Base-by-base conservation (phyloP, 768 basidiomycete species). In the Stropharia rugosoannulata region DNA sequence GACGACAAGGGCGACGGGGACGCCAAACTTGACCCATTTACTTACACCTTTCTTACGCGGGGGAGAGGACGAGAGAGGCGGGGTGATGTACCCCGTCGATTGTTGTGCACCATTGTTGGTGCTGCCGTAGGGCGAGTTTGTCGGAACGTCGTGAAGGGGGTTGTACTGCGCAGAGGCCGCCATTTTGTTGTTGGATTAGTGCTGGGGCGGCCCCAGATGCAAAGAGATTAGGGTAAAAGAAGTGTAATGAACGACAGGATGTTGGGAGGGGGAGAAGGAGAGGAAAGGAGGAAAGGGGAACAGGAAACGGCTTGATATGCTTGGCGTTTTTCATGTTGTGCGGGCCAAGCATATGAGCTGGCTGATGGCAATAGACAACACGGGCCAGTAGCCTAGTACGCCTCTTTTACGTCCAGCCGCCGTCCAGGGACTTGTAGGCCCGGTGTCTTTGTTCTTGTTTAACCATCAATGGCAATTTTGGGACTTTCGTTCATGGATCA, bases 1-100 rank as follows among this genome's bases (percentile, higher is more conserved):
- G 58, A 89, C 77, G 22, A 87, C 67, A 57, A 91, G 67, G 22
- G 78, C 75, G 50, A 89, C 68, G 12, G 90, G 90, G 19, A 91
- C 64, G 60, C 87, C 90, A 52, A 88, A 74, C 71, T 88, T 90
- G 60, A 92, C 71, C 90, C 87, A 93, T 54, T 80, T 83, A 73
- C 83, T 89, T 49, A 69, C 66, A 40, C 78, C 73, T 78, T 84
- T 79, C 81, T 86, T 46, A 59, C 62, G 18, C 38, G 75, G 54
- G 19, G 58, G 73, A 66, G 87, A 85, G 22, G 29, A 32, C 1
- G 29, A 32, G 6, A 32, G 29, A 32, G 29, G 29, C 29, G 29
- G 29, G 5, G 82, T 75, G 62, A 89, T 81, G 62, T 78, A 89
- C 50, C 88, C 89, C 2, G 88, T 80, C 36, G 89, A 89, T 66